Evolutionary conservation across 495 filamentous ascomycete genomes (phyloP), one percentile per base, ranked within the genome.

Genomic region (Penicillium maclennaniae): DNA sequence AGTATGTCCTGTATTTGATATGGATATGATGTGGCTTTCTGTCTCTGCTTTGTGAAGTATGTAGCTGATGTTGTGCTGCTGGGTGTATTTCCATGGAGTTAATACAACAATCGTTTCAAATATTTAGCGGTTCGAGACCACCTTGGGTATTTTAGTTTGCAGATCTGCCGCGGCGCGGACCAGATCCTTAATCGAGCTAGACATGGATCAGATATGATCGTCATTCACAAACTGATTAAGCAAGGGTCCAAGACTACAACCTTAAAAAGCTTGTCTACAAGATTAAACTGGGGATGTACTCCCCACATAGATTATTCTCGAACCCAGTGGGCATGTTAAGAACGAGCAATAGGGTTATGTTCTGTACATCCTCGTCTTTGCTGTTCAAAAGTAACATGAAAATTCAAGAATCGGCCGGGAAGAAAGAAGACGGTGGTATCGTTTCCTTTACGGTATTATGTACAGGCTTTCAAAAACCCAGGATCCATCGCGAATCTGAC

Each of bases 11-110:
- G 38, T 40, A 40, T 40, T 19, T 16, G 38, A 6, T 40, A 40
- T 19, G 38, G 38, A 37, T 26, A 49, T 36, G 44, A 36, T 47
- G 21, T 50, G 47, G 28, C 17, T 52, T 12, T 54, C 23, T 36
- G 26, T 21, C 14, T 6, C 5, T 39, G 10, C 15, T 40, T 40
- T 40, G 38, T 40, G 38, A 19, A 40, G 38, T 20, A 17, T 40
- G 38, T 40, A 19, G 38, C 15, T 40, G 38, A 2, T 40, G 10
- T 16, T 40, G 2, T 40, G 38, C 38, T 40, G 38, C 19, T 9
- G 38, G 19, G n/a, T 16, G 38, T 40, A 39, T 39, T 14, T 34
- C 16, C 38, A 17, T 19, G 19, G n/a, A n/a, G 6, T 40, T 40
- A 16, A 40, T 17, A 6, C n/a, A 40, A 6, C n/a, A 40, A 20